Percentiles rank a stretch among this genome's conserved stretches.
Evolutionary conservation across 305 asterid species (phyloP).

Genomic region (Lippia alba): DNA sequence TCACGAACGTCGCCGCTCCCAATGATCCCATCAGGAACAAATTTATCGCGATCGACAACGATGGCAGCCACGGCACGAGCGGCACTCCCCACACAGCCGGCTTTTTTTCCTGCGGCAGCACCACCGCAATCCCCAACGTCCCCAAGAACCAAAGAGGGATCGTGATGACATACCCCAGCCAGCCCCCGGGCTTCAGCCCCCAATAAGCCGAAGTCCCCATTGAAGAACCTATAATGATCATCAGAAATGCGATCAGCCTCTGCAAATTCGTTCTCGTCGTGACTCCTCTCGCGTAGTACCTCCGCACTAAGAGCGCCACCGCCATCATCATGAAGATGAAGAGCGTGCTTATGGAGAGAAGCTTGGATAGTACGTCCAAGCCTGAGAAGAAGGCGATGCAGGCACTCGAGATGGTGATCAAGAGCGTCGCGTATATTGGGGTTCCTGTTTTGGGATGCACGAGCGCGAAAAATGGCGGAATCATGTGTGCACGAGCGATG

Average conservation of each 20-base stretch:
- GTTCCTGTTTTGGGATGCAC: slow-evolving; percentile 77
- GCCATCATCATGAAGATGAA: slow-evolving; percentile 79
- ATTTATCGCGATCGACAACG: slow-evolving; percentile 70
- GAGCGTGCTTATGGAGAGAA: slow-evolving; percentile 67
- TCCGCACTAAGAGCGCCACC: slow-evolving; percentile 64
- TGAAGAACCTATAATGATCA: slow-evolving; percentile 56
- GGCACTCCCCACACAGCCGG: slow-evolving; percentile 89
- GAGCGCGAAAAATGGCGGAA: slow-evolving; percentile 80
- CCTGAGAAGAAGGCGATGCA: slow-evolving; percentile 65
- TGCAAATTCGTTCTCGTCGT: slow-evolving; percentile 44
- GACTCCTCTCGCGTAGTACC: slow-evolving; percentile 56
- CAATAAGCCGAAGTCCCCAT: slow-evolving; percentile 64
- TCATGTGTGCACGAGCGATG: slow-evolving; percentile 76
- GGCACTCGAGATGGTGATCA: slow-evolving; percentile 54
- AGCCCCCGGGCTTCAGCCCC: slow-evolving; percentile 58
- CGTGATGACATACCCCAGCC: slow-evolving; percentile 68
- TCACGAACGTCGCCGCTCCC: slow-evolving; percentile 60
- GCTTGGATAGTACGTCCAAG: slow-evolving; percentile 51
- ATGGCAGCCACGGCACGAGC: slow-evolving; percentile 88
- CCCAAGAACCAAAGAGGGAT: slow-evolving; percentile 67
- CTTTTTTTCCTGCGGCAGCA: slow-evolving; percentile 60
- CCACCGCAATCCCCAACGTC: slow-evolving; percentile 57
- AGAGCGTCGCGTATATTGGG: slow-evolving; percentile 62
- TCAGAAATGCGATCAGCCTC: slow-evolving; percentile 44
- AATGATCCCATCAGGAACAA: slow-evolving; percentile 88